Conservation (phyloP, 83 land plant species). For the Picea mariana region DNA sequence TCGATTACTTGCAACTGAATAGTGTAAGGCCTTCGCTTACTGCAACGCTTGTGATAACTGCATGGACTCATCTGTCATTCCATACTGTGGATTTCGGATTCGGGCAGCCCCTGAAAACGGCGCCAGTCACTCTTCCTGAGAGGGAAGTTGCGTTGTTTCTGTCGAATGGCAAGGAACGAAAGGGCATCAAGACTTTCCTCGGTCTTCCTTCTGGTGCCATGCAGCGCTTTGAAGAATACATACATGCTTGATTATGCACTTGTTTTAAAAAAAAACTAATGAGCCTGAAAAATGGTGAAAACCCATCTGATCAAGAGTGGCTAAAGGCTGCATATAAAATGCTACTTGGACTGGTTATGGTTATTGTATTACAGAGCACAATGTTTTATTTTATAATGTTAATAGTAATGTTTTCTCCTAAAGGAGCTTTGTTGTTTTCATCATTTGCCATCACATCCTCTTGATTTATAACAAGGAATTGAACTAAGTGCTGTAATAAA, state of each 20-base stretch:
- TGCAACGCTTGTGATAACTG: conserved; percentile 22
- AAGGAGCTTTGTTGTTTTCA: no score
- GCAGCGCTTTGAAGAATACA: conserved; percentile 18
- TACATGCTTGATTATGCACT: neutral
- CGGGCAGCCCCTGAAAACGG: conserved; percentile 41
- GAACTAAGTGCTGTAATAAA: no score
- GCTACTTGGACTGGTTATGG: no score
- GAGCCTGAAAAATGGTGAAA: no score
- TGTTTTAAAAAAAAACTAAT: no score
- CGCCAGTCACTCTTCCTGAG: conserved; percentile 27
- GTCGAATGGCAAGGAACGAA: conserved; percentile 21
- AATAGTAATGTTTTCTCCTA: no score
- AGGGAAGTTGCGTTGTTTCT: conserved; percentile 28
- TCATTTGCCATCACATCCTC: no score
- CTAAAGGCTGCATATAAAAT: no score
- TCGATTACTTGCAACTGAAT: conserved; percentile 77
- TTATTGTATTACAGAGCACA: no score
- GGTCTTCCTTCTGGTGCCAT: conserved; percentile 27
- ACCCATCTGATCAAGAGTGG: no score
- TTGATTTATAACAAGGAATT: no score
- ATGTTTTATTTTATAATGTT: no score
- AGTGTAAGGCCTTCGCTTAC: conserved; percentile 61
- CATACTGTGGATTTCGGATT: conserved; percentile 48
- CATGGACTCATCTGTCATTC: conserved; percentile 43
- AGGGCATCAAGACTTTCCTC: conserved; percentile 24